Base-by-base conservation (phyloP, 768 basidiomycete genomes). In the Suillus clintonianus region DNA sequence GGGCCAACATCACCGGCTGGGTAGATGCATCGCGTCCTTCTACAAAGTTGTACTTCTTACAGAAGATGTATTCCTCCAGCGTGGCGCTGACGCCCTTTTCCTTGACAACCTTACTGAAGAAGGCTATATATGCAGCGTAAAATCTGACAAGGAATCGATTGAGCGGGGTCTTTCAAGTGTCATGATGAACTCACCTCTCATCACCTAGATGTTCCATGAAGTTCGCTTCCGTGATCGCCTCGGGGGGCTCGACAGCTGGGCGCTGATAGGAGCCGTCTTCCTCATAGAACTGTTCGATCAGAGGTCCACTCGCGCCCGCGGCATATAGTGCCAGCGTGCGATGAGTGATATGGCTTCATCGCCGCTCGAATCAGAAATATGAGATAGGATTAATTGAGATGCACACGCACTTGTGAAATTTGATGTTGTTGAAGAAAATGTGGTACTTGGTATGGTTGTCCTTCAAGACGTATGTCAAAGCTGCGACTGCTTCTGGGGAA, bases 1-100 rank as follows among this genome's bases (percentile, higher is more conserved):
- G 83, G 59, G 74, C 77, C 7, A 90, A 71, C 85, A 91, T 86
- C 62, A 80, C 75, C 0, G 85, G 86, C 32, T 83, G 80, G 2
- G 63, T 4, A 0, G 45, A 51, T 2, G 42, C 56, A 27, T 69
- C 60, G 24, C 60, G 63, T 36, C 66, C 70, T 17, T 67, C 9
- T 45, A 48, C 65, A 19, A 65, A 68, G 43, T 72, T 77, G 59
- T 71, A 72, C 39, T 69, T 64, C 24, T 76, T 62, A 2, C 74
- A 76, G 53, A 76, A 80, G 48, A 72, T 30, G 55, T 79, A 71
- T 43, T 71, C 64, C 55, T 76, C 73, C 1, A 77, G 58, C 3
- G 64, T 65, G 8, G 24, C 45, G 0, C 61, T 37, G 4, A 62
- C 61, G 7, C 75, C 69, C 30, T 67, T 67, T n/a, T 67, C 64